phyloP scores from a whole-genome alignment of 2,329 filamentous ascomycete species.

The Lasiodiplodia sp. region DNA sequence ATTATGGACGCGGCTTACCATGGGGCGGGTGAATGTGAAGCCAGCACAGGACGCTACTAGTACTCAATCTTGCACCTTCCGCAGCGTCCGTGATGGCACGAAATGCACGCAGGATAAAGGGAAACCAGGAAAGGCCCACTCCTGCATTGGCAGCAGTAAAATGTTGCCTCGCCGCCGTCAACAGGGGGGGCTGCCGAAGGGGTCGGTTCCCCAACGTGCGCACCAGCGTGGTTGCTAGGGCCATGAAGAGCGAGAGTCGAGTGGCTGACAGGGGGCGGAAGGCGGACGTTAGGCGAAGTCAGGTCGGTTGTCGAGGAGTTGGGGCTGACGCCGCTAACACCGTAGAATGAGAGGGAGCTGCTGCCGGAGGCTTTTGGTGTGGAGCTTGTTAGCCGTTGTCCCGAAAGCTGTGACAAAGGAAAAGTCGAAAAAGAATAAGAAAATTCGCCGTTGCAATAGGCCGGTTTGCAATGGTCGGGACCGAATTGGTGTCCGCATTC shows the following conservation, averaged over 20 bases:
- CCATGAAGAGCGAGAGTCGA: not conserved
- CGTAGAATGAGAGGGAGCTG: constrained; percentile 1
- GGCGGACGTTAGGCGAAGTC: not conserved
- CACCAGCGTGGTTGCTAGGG: not conserved
- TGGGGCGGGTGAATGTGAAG: not conserved
- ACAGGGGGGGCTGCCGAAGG: not conserved
- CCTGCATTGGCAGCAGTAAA: constrained; percentile 15
- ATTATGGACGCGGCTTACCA: not conserved
- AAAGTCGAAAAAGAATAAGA: not conserved
- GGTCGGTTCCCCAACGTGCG: not conserved
- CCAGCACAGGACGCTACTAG: not conserved
- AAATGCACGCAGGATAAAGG: not conserved
- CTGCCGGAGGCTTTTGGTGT: not conserved
- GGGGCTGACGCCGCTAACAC: not conserved
- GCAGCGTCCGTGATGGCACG: not conserved
- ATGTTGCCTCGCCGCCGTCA: not conserved
- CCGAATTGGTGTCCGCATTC: constrained; percentile 16
- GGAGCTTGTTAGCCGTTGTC: constrained; percentile 2
- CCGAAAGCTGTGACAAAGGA: not conserved
- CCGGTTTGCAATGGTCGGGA: not conserved
- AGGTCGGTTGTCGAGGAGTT: not conserved
- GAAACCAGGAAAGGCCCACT: not conserved
- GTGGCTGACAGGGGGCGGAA: constrained; percentile 11
- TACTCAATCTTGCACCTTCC: not conserved
- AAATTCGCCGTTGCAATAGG: not conserved